phyloP scores from a whole-genome alignment of 768 basidiomycete species.

The Pisolithus microcarpus region DNA sequence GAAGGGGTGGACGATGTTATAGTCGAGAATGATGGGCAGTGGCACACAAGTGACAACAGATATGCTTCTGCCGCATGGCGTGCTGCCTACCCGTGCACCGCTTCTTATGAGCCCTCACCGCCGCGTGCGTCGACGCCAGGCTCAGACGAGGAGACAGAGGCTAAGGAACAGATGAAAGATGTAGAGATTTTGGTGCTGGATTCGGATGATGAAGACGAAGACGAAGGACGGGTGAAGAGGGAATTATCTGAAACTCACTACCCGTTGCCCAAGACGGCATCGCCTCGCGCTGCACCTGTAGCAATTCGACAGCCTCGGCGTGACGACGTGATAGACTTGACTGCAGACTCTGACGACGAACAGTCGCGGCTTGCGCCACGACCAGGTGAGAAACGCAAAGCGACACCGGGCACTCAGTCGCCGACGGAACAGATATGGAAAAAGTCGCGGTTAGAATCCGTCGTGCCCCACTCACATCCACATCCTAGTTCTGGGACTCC shows the following conservation, averaged over 20 bases:
- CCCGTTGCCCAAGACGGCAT: slow-evolving; percentile 23
- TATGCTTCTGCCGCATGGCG: slow-evolving; percentile 72
- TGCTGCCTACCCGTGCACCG: slow-evolving; percentile 38
- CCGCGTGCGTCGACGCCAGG: slow-evolving; percentile 21
- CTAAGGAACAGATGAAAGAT: slow-evolving; percentile 40
- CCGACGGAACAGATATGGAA: slow-evolving; percentile 71
- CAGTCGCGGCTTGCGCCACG: slow-evolving; percentile 27
- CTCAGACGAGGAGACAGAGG: slow-evolving; percentile 23
- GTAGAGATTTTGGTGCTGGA: slow-evolving; percentile 62
- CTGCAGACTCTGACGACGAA: slow-evolving; percentile 75
- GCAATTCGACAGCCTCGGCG: slow-evolving; percentile 25
- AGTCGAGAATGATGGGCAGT: slow-evolving; percentile 90
- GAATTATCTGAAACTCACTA: slow-evolving; percentile 62
- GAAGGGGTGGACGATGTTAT: slow-evolving; percentile 87
- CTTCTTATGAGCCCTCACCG: slow-evolving; percentile 20
- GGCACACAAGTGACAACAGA: slow-evolving; percentile 90
- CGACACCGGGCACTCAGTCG: slow-evolving; percentile 40
- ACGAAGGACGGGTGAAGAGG: slow-evolving; percentile 67
- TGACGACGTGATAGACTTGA: slow-evolving; percentile 74
- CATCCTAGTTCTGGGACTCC: slow-evolving; percentile 2
- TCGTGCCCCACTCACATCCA: slow-evolving; percentile 8
- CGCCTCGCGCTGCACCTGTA: slow-evolving; percentile 8
- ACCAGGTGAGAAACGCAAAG: slow-evolving; percentile 54
- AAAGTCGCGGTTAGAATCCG: slow-evolving; percentile 40
- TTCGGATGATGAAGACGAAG: slow-evolving; percentile 74